Evolutionary conservation across 345 rosid species (phyloP).

Genomic region (Carallia pectinifolia): DNA sequence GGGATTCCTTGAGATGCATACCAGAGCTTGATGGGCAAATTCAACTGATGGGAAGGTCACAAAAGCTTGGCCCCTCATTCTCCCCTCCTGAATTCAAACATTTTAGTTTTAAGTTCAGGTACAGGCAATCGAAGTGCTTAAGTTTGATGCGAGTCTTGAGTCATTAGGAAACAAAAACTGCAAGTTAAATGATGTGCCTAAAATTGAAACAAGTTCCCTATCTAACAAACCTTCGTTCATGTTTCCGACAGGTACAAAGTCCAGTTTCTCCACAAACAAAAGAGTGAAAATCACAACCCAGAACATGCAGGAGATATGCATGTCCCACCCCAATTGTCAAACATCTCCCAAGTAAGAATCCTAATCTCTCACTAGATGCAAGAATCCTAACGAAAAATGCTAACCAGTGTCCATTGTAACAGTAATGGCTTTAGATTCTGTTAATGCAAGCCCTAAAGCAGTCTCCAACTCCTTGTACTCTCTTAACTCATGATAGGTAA

Average conservation of each 20-base stretch:
- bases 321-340: too few relatives aligned
- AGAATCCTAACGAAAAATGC: too few relatives aligned
- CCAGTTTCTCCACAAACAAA: too few relatives aligned
- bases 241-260: not conserved
- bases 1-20: slow-evolving; percentile 32
- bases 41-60: slow-evolving; percentile 89
- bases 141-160: not conserved
- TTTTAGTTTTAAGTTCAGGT: slow-evolving; percentile 7
- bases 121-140: not conserved
- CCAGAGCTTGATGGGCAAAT: slow-evolving; percentile 83
- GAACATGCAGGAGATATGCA: too few relatives aligned
- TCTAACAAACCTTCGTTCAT: not conserved
- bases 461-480: not conserved
- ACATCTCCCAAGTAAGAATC: too few relatives aligned
- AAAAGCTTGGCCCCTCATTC: slow-evolving; percentile 98
- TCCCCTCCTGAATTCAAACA: slow-evolving; percentile 65
- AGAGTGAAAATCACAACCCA: too few relatives aligned
- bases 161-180: not conserved
- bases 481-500: not conserved
- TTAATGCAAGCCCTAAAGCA: too few relatives aligned
- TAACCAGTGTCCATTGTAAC: too few relatives aligned
- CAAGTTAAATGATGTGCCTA: not conserved
- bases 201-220: not conserved
- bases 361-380: too few relatives aligned
- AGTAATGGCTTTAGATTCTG: too few relatives aligned